Percentiles rank a stretch among this genome's conserved stretches.
These are phyloP conservation scores for Vanilla planifolia DNA, from an alignment of 106 monocot genomes.

Conservation along the genomic window DNA sequence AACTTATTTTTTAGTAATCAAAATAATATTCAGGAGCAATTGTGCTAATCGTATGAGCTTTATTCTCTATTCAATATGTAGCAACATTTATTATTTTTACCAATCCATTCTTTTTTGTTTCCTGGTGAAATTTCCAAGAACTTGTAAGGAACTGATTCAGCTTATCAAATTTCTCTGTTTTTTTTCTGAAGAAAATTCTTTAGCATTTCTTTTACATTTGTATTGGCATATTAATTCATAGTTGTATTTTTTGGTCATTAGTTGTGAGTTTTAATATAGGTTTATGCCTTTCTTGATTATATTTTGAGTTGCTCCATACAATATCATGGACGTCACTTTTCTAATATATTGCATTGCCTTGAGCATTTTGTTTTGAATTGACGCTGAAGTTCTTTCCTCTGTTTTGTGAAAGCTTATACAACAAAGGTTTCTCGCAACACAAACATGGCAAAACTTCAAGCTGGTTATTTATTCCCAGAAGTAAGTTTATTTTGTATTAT, in stretches of 20 bases:
- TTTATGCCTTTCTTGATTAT: no score
- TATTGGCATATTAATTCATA: not conserved
- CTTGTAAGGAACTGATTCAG: no score
- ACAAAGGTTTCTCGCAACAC: conserved; percentile 78
- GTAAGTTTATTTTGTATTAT: conserved; percentile 31
- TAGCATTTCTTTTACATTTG: not conserved
- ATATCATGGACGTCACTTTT: not conserved
- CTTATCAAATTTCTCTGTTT: no score
- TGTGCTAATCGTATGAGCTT: no score
- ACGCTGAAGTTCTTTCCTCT: not conserved
- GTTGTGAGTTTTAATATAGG: no score
- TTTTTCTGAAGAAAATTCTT: not conserved
- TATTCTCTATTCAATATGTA: no score
- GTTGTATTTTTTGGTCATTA: no score
- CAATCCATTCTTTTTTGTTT: no score
- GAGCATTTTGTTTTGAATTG: not conserved
- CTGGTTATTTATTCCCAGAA: conserved; percentile 94
- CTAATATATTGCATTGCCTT: not conserved
- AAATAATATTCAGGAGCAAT: no score
- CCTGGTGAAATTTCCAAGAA: no score
- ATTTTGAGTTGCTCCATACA: not conserved
- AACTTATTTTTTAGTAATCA: no score
- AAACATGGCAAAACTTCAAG: conserved; percentile 86
- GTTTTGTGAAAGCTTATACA: conserved; percentile 43
- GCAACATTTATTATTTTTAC: no score